A percentile compares a stretch with the other conserved stretches of the same genome.
Evolutionary conservation across 1,284 basidiomycete species (phyloP).

Genomic region (Pseudozyma sp.): DNA sequence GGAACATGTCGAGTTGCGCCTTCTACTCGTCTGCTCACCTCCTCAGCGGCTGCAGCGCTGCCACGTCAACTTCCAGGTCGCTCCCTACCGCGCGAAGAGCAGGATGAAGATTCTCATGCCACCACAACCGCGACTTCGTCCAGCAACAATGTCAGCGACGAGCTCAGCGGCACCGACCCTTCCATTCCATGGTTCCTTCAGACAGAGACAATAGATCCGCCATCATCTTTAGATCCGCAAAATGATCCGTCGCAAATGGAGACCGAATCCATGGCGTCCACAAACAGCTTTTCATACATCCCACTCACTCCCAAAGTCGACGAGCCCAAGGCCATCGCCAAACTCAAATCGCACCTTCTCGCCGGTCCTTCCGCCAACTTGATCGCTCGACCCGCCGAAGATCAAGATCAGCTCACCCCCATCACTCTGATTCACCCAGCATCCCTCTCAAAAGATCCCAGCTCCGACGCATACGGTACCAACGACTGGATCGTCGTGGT

Average conservation of each 20-base stretch:
- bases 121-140: neutral
- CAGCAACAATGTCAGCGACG: slow-evolving; percentile 37
- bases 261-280: neutral
- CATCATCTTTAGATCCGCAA: slow-evolving; percentile 13
- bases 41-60: slow-evolving; percentile 8
- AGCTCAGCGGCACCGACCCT: slow-evolving; percentile 46
- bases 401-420: slow-evolving; percentile 46
- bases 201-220: slow-evolving; percentile 49
- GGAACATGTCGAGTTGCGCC: neutral
- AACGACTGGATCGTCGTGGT: slow-evolving; percentile 65
- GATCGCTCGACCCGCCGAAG: slow-evolving; percentile 47
- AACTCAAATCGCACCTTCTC: slow-evolving; percentile 46
- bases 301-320: slow-evolving; percentile 26
- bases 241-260: neutral
- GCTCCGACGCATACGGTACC: slow-evolving; percentile 32
- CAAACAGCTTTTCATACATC: slow-evolving; percentile 40
- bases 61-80: slow-evolving; percentile 26
- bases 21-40: slow-evolving; percentile 17
- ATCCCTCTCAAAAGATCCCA: slow-evolving; percentile 45
- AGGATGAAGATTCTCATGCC: neutral
- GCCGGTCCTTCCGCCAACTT: slow-evolving; percentile 48
- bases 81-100: slow-evolving; percentile 2
- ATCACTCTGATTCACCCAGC: slow-evolving; percentile 56
- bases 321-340: slow-evolving; percentile 41
- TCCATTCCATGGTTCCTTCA: slow-evolving; percentile 60